Evolutionary conservation across 768 basidiomycete species (phyloP), one percentile per base, ranked within the genome.

Genomic region (Auriscalpium vulgare): DNA sequence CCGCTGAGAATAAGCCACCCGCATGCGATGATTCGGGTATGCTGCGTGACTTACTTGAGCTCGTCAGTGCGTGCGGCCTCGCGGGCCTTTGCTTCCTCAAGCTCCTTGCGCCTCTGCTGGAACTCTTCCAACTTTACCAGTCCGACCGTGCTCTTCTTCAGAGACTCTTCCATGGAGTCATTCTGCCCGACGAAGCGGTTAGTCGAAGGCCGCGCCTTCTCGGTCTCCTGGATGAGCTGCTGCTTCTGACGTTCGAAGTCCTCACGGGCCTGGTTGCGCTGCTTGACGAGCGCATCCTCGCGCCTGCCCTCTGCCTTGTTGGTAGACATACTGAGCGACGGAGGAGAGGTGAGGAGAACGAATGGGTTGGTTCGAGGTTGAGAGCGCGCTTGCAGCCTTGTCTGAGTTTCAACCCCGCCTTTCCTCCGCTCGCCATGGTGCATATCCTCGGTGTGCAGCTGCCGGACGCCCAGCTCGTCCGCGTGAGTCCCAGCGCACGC

Each of bases 161-260:
- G 78, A 8, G 83, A 79, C 57, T 97, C 95, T 69, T 97, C 95
- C 78, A 97, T 84, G 5, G 90, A 91, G 67, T 97, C 95, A 71
- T 91, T 83, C 69, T 95, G 91, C 1, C 92, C 91, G 38, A 95
- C 89, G 70, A 98, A 98, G 58, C 94, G 88, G 67, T 87, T 85
- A 3, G 82, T 72, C 0, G 91, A 89, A 4, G 93, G 90, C 35
- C 92, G 87, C 40, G 90, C 85, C 70, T 94, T 95, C 75, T 95
- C 91, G 2, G 93, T 94, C 73, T 97, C 94, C 67, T 79, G 82
- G 64, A 90, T 84, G 68, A 93, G 82, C 47, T 78, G 79, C 66
- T 87, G 83, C 63, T 90, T 90, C 68, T 91, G 87, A 17, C 86
- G 80, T 63, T 90, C 85, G 62, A 79, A 93, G 44, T 91, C 88